These are phyloP conservation scores for Zymoseptoria passerinii DNA, from an alignment of 2,329 filamentous ascomycete genomes.

Conservation along the genomic window DNA sequence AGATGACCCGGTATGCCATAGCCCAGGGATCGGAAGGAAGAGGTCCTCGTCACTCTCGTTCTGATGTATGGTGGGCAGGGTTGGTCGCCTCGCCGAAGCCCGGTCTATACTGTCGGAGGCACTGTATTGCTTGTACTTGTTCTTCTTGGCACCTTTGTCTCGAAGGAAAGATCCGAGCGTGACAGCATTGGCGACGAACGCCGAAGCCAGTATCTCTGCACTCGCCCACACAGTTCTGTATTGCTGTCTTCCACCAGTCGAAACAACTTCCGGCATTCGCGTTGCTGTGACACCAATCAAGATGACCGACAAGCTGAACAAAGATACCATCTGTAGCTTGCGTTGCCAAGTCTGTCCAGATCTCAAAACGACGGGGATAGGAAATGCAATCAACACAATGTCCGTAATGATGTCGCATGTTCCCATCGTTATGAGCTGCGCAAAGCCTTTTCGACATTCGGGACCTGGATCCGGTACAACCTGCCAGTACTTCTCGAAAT, in stretches of 20 bases:
- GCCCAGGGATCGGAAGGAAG: constrained; percentile 70
- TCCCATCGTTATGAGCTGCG: constrained; percentile 84
- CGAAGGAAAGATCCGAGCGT: constrained; percentile 88
- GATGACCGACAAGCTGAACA: constrained; percentile 78
- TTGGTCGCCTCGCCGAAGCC: constrained; percentile 52
- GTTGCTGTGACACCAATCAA: constrained; percentile 74
- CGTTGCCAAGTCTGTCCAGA: constrained; percentile 69
- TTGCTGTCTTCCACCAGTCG: constrained; percentile 64
- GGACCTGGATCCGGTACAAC: constrained; percentile 68
- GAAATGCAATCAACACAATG: constrained; percentile 76
- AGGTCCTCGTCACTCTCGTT: constrained; percentile 92
- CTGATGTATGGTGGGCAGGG: constrained; percentile 53
- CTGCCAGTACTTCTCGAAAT: constrained; percentile 50
- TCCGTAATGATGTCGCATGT: constrained; percentile 82
- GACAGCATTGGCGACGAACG: constrained; percentile 76
- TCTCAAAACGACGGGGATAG: constrained; percentile 75
- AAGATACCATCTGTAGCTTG: constrained; percentile 67
- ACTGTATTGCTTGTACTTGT: constrained; percentile 55
- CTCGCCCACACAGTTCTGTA: constrained; percentile 84
- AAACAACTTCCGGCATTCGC: constrained; percentile 68
- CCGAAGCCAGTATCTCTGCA: constrained; percentile 81
- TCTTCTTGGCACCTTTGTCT: constrained; percentile 83
- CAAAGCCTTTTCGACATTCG: constrained; percentile 76
- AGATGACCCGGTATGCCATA: constrained; percentile 53
- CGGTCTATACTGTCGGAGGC: constrained; percentile 46